A percentile compares a stretch with the other conserved stretches of the same genome.
Evolutionary conservation across 768 basidiomycete genomes (phyloP).

Genomic region (Agaricus blazei): DNA sequence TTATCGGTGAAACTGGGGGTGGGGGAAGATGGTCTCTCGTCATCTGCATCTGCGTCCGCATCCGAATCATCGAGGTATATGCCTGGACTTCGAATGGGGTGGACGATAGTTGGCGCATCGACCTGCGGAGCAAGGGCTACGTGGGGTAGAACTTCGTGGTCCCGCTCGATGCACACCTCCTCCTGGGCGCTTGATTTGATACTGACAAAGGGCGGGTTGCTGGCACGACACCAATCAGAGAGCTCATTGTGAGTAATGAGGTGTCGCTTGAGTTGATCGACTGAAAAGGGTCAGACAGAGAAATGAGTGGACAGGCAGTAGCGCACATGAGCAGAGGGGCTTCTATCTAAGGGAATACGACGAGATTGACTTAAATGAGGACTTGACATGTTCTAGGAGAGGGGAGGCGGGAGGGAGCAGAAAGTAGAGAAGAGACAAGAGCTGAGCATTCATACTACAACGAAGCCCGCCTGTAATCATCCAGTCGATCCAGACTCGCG

Average conservation of each 20-base stretch:
- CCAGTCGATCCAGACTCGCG: too few species aligned
- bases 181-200: neutral
- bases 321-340: slow-evolving; percentile 1
- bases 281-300: neutral
- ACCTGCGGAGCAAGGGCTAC: neutral
- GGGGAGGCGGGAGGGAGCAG: too few species aligned
- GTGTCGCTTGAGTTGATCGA: neutral
- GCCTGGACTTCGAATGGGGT: neutral
- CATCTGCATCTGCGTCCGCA: neutral
- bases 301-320: neutral
- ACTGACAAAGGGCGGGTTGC: neutral
- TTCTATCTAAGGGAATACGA: too few species aligned
- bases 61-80: slow-evolving; percentile 2
- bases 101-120: neutral
- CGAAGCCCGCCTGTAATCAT: too few species aligned
- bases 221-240: neutral
- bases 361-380: neutral
- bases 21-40: neutral
- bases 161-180: neutral
- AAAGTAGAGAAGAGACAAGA: too few species aligned
- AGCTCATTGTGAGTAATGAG: neutral
- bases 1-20: neutral
- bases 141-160: neutral
- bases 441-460: too few species aligned
- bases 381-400: neutral